phyloP scores from a whole-genome alignment of 306 rosid species.

The Quercus alba region DNA sequence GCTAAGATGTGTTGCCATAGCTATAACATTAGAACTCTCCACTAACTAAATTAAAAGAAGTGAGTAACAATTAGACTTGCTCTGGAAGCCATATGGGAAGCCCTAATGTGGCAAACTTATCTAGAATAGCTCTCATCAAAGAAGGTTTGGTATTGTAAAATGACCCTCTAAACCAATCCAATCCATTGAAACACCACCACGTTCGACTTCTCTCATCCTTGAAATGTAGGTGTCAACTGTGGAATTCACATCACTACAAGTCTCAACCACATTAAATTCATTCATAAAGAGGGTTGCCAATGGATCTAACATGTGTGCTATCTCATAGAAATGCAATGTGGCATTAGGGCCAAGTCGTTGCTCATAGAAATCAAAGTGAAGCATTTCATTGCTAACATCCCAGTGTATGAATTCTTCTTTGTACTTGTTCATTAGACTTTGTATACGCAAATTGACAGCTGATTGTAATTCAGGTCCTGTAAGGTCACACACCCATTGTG shows the following conservation, averaged over 20 bases:
- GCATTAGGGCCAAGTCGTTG: too few species aligned
- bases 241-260: conserved; percentile 72
- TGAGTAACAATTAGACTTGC: not conserved
- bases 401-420: too few species aligned
- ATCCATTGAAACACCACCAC: conserved; percentile 66
- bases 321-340: too few species aligned
- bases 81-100: conserved; percentile 87
- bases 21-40: not conserved
- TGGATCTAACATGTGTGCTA: too few species aligned
- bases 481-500: too few species aligned
- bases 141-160: conserved; percentile 71
- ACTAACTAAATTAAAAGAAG: not conserved
- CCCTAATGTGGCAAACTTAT: conserved; percentile 78
- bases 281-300: too few species aligned
- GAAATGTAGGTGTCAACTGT: conserved; percentile 66
- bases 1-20: not conserved
- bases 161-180: conserved; percentile 95
- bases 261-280: conserved; percentile 90
- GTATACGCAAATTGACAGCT: too few species aligned
- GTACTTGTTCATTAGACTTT: too few species aligned
- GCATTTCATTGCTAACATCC: conserved; percentile 98
- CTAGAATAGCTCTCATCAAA: conserved; percentile 72
- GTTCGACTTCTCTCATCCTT: conserved; percentile 30
- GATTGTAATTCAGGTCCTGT: too few species aligned
- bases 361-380: conserved; percentile 90